These are phyloP conservation scores for Rugosomyces carneus DNA, from an alignment of 1,284 basidiomycete genomes.

Conservation along the genomic window DNA sequence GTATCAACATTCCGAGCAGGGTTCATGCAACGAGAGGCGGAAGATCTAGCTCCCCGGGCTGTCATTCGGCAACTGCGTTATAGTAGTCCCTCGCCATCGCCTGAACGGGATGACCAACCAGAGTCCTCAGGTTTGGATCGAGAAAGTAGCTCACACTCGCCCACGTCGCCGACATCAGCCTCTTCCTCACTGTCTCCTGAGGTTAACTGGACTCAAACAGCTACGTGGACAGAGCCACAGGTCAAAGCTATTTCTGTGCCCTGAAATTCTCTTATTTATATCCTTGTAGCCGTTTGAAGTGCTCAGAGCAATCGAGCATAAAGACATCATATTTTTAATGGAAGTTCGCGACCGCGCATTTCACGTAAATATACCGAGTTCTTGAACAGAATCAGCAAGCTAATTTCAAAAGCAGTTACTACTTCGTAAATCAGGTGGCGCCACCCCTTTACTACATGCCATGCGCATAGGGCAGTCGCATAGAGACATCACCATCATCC, in stretches of 20 bases:
- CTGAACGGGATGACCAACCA: conserved; percentile 9
- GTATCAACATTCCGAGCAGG: conserved; percentile 34
- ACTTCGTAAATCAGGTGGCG: conserved; percentile 65
- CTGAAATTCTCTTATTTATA: background rate
- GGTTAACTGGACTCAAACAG: conserved; percentile 2
- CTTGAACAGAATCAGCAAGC: background rate
- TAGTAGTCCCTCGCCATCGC: conserved; percentile 11
- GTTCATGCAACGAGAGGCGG: conserved; percentile 65
- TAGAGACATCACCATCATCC: conserved; percentile 67
- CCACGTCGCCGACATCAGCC: conserved; percentile 23
- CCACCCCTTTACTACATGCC: conserved; percentile 73
- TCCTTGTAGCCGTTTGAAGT: conserved; percentile 60
- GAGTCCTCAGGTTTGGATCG: conserved; percentile 9
- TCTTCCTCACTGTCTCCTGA: conserved; percentile 8
- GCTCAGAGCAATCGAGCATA: conserved; percentile 66
- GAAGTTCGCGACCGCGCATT: conserved; percentile 74
- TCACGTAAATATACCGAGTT: conserved; percentile 41
- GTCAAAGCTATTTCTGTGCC: conserved; percentile 23
- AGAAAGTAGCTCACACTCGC: conserved; percentile 23
- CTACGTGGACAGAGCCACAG: conserved; percentile 57
- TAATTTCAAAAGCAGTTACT: conserved; percentile 44
- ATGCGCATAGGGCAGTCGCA: conserved; percentile 73
- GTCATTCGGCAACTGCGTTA: conserved; percentile 32
- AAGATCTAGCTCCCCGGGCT: conserved; percentile 45
- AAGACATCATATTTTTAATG: conserved; percentile 73